Evolutionary conservation across 805 yeast species (phyloP).

Genomic region (Alloascoidea africana): DNA sequence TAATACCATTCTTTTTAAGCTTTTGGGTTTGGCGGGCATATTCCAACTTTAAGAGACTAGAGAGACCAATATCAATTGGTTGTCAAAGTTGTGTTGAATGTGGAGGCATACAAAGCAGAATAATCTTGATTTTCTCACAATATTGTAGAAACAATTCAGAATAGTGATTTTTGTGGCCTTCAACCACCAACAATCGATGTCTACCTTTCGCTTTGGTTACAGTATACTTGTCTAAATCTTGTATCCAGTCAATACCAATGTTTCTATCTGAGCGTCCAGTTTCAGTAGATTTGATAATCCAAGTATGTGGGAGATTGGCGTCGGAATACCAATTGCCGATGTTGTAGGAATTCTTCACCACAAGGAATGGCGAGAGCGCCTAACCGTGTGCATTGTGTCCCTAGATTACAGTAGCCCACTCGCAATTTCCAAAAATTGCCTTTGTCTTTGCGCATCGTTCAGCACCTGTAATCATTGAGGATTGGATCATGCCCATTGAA

Average conservation of each 20-base stretch:
- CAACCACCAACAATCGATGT: conserved; percentile 4
- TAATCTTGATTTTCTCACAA: conserved; percentile 4
- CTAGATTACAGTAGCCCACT: conserved; percentile 4
- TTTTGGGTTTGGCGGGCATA: conserved; percentile 4
- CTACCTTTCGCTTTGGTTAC: conserved; percentile 3
- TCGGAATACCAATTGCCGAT: conserved; percentile 3
- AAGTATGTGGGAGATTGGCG: conserved; percentile 2
- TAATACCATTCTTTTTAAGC: conserved; percentile 1
- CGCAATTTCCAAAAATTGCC: too few species aligned
- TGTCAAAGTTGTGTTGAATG: conserved; percentile 6
- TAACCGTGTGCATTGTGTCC: conserved; percentile 5
- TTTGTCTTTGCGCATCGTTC: too few species aligned
- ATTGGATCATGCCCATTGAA: too few species aligned
- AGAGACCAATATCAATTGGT: conserved; percentile 5
- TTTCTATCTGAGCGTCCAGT: conserved; percentile 4
- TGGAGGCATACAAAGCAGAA: conserved; percentile 5
- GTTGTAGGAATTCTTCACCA: conserved; percentile 3
- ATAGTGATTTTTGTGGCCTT: conserved; percentile 5
- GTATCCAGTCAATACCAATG: conserved; percentile 2
- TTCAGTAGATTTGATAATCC: too few species aligned
- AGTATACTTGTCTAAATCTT: conserved; percentile 5
- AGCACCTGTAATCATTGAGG: too few species aligned
- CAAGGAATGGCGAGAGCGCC: conserved; percentile 5
- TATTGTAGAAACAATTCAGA: conserved; percentile 2
- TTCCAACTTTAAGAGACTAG: conserved; percentile 5